These are phyloP conservation scores for Favolaschia claudopus DNA, from an alignment of 768 basidiomycete species.

Conservation along the genomic window DNA sequence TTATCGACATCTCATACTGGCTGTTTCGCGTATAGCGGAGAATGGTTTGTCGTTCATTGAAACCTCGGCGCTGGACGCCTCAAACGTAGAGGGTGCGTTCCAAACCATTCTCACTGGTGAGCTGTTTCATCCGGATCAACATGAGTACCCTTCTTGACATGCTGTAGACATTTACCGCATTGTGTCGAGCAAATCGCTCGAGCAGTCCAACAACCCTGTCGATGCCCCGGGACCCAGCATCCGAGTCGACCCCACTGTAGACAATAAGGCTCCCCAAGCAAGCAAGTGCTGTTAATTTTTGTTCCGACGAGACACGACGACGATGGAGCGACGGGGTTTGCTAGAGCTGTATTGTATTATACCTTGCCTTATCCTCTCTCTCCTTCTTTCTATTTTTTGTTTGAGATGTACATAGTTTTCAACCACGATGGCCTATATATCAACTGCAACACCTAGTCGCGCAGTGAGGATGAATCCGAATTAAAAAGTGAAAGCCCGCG, in stretches of 20 bases:
- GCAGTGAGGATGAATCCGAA: neutral
- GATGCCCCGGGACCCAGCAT: constrained; percentile 86
- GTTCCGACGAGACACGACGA: neutral
- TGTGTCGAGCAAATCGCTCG: constrained; percentile 94
- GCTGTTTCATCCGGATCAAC: constrained; percentile 32
- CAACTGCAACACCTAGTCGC: too few species aligned
- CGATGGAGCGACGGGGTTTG: neutral
- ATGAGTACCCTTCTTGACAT: neutral
- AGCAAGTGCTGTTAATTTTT: constrained; percentile 67
- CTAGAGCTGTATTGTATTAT: constrained; percentile 15
- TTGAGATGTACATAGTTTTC: constrained; percentile 2
- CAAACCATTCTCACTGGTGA: constrained; percentile 92
- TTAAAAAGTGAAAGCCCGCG: neutral
- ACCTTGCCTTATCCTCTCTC: neutral
- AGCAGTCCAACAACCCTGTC: constrained; percentile 81
- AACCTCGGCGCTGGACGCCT: constrained; percentile 99
- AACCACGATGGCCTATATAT: too few species aligned
- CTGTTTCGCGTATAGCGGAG: constrained; percentile 63
- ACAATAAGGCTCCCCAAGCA: constrained; percentile 61
- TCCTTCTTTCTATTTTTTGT: neutral
- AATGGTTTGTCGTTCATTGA: constrained; percentile 95
- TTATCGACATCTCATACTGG: neutral
- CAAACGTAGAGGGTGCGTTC: constrained; percentile 97
- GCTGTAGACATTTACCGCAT: constrained; percentile 93
- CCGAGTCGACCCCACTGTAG: constrained; percentile 80